Conservation (phyloP, 2,329 filamentous ascomycete genomes). For the Fusarium lyarnte region DNA sequence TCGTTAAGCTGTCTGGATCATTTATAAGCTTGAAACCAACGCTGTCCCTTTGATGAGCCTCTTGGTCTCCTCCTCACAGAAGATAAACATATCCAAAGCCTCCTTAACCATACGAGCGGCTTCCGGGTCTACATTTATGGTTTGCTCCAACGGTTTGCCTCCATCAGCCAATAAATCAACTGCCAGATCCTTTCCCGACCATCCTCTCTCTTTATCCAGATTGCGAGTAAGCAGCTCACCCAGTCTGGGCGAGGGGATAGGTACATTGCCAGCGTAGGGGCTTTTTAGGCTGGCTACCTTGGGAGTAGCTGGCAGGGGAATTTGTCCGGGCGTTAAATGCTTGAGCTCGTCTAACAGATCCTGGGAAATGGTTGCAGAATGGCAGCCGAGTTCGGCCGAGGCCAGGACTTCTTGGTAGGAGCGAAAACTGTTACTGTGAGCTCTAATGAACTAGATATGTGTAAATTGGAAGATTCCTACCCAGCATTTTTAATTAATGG, state of each 20-base stretch:
- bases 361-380: not conserved
- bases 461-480: not conserved
- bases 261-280: not conserved
- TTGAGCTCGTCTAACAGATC: not conserved
- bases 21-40: not conserved
- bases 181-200: not conserved
- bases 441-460: not conserved
- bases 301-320: fast-evolving
- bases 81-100: not conserved
- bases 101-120: not conserved
- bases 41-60: not conserved
- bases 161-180: not conserved
- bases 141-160: not conserved
- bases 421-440: not conserved
- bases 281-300: not conserved
- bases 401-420: not conserved
- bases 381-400: not conserved
- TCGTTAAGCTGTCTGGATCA: fast-evolving
- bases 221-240: not conserved
- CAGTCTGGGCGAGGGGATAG: not conserved
- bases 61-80: not conserved
- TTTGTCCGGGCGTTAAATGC: no score
- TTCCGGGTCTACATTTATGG: not conserved
- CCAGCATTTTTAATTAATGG: not conserved
- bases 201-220: not conserved